Conservation (phyloP, 257 asterid species). For the Capsicum chinense region DNA sequence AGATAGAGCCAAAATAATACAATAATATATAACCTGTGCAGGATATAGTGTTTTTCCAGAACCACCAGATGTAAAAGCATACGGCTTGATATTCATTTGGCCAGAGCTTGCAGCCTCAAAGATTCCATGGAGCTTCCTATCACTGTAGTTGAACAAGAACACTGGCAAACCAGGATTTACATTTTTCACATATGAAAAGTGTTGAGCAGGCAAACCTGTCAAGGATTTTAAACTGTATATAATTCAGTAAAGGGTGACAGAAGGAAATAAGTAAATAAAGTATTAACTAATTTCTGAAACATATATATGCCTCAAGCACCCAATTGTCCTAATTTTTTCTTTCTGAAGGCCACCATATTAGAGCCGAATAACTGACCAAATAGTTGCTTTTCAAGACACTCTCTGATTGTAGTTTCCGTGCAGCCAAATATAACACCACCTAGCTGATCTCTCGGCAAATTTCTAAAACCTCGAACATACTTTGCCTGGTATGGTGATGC, state of each 20-base stretch:
- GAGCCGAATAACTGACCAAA: slow-evolving; percentile 41
- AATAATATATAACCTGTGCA: slow-evolving; percentile 71
- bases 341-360: not conserved
- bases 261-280: not conserved
- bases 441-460: slow-evolving; percentile 41
- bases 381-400: slow-evolving; percentile 45
- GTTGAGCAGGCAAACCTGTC: slow-evolving; percentile 74
- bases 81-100: slow-evolving; percentile 67
- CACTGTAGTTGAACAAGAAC: slow-evolving; percentile 76
- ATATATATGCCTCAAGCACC: not conserved
- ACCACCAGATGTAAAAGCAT: slow-evolving; percentile 87
- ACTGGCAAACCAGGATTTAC: slow-evolving; percentile 80
- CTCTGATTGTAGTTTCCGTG: slow-evolving; percentile 39
- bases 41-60: slow-evolving; percentile 68
- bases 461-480: slow-evolving; percentile 28
- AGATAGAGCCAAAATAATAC: slow-evolving; percentile 29
- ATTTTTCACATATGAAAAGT: slow-evolving; percentile 67
- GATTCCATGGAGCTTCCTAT: slow-evolving; percentile 69
- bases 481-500: slow-evolving; percentile 22
- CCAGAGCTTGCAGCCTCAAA: slow-evolving; percentile 92
- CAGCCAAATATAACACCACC: slow-evolving; percentile 59
- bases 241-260: not conserved
- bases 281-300: not conserved
- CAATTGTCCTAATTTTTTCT: not conserved
- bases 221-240: slow-evolving; percentile 29